A percentile compares a stretch with the other conserved stretches of the same genome.
These are phyloP conservation scores for Cercospora sp. DNA, from an alignment of 2,329 filamentous ascomycete genomes.

Conservation along the genomic window DNA sequence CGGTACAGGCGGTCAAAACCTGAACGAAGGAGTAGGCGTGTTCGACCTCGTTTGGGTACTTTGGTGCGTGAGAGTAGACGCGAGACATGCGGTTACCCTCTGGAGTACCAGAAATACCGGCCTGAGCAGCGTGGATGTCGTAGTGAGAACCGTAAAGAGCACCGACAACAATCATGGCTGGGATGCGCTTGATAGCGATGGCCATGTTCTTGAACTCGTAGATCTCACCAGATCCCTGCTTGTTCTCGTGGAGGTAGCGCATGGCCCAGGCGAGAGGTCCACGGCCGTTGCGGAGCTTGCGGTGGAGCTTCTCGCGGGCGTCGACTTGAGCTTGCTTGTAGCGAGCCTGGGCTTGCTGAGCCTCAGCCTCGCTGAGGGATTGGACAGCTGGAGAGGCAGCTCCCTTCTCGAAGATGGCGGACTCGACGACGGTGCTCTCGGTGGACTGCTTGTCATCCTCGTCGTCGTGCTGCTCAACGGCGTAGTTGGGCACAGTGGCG, in stretches of 20 bases:
- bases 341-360: constrained; percentile 22
- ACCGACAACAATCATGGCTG: constrained; percentile 64
- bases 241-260: constrained; percentile 73
- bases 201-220: constrained; percentile 74
- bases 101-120: constrained; percentile 68
- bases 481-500: constrained; percentile 71
- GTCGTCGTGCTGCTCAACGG: constrained; percentile 68
- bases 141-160: constrained; percentile 75
- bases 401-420: constrained; percentile 39
- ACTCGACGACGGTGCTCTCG: constrained; percentile 38
- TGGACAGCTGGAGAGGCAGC: constrained; percentile 7
- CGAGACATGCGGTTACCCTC: constrained; percentile 69
- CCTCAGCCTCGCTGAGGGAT: constrained; percentile 39
- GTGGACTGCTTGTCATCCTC: constrained; percentile 47
- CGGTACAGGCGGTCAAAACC: constrained; percentile 68
- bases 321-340: constrained; percentile 65
- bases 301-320: constrained; percentile 60
- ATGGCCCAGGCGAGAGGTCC: constrained; percentile 82
- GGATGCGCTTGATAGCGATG: constrained; percentile 63
- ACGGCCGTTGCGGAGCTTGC: constrained; percentile 60
- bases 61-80: constrained; percentile 57
- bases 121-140: constrained; percentile 77
- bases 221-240: constrained; percentile 68
- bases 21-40: constrained; percentile 68
- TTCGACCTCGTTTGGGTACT: constrained; percentile 64